Base-by-base conservation (phyloP, 2,329 filamentous ascomycete species). In the Aspergillaceae sp. region DNA sequence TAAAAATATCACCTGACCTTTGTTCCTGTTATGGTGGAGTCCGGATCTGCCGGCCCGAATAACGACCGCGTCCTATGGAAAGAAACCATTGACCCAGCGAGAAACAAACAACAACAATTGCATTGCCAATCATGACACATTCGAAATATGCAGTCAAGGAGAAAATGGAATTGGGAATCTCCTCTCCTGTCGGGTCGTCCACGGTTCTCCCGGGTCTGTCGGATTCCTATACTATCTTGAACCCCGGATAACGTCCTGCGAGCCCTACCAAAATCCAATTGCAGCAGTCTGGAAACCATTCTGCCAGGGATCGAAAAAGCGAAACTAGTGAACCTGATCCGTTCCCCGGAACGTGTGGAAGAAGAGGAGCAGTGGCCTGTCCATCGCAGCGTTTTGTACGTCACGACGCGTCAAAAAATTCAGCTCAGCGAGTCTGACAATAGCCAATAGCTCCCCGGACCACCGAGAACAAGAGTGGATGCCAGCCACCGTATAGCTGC, bases 121-220 rank as follows among this genome's bases (percentile, higher is more conserved):
- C 30, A 32, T 32, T 32, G 30, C 30, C 19, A 19, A 19, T 19
- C 19, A 19, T 19, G 19, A 19, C 19, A 19, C 19, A 19, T 19
- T 19, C 19, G 19, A 19, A 19, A 19, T 19, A 19, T 19, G 19
- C 19, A 19, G 19, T 19, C 19, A 19, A 19, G 19, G 19, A 19
- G 19, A 19, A 19, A 19, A 19, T 19, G 19, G 19, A 1, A 19
- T 2, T 19, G 19, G 19, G 19, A 19, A 19, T 19, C 19, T 19
- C 10, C n/a, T 36, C 34, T 19, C 34, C 34, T 36, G 34, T 51
- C 42, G 41, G 52, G 47, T 51, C 34, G 40, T 47, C 48, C 43
- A 29, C 32, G 37, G 34, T 48, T 34, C 34, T 36, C n/a, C 11
- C 41, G 43, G 42, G 29, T 4, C 35, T 11, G 28, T 29, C 37